Evolutionary conservation across 176 grass and related monocot species (phyloP).

Genomic region (Oryza meyeriana): DNA sequence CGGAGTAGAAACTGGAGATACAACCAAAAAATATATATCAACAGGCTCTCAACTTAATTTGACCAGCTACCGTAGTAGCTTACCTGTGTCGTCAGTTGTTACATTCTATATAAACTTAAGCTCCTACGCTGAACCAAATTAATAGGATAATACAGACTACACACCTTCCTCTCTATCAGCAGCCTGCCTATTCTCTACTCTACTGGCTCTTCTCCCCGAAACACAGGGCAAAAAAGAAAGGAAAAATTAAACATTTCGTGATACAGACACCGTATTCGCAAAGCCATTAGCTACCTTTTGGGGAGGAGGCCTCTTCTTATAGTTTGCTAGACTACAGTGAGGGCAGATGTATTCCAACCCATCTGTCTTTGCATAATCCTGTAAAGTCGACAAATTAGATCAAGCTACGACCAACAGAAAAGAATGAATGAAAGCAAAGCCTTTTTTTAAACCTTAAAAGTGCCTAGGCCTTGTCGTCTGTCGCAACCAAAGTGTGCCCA

Average conservation of each 20-base stretch:
- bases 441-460: constrained; percentile 71
- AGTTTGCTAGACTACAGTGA: constrained; percentile 84
- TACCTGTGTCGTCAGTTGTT: constrained; percentile 39
- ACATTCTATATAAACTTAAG: constrained; percentile 45
- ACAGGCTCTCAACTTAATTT: constrained; percentile 41
- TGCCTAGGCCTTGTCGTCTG: constrained; percentile 79
- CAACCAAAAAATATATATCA: constrained; percentile 13
- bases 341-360: constrained; percentile 99
- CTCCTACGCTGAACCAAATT: constrained; percentile 45
- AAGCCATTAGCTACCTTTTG: constrained; percentile 69
- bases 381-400: constrained; percentile 12
- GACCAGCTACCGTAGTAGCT: constrained; percentile 36
- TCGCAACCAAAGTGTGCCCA: constrained; percentile 99
- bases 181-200: constrained; percentile 40
- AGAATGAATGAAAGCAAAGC: neutral
- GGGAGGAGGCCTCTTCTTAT: constrained; percentile 67
- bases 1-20: neutral
- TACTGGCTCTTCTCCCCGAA: constrained; percentile 23
- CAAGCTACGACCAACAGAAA: neutral
- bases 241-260: constrained; percentile 54
- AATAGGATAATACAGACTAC: constrained; percentile 56
- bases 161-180: constrained; percentile 32
- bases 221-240: constrained; percentile 16
- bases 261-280: constrained; percentile 49
- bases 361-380: constrained; percentile 98